phyloP scores from a whole-genome alignment of 2,329 filamentous ascomycete species.

The Colletotrichum musae region DNA sequence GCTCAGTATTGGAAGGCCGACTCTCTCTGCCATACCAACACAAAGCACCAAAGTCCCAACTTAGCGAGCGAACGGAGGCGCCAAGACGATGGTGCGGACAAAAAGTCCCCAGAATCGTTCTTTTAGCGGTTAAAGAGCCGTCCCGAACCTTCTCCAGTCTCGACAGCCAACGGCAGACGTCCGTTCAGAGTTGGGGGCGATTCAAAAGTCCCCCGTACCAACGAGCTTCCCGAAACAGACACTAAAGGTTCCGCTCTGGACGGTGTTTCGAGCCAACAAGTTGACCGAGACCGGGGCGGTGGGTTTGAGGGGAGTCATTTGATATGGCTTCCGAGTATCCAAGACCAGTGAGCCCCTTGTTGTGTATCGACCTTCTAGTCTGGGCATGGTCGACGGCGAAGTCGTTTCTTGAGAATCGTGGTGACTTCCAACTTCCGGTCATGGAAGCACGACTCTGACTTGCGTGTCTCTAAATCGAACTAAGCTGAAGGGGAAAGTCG shows the following conservation, averaged over 20 bases:
- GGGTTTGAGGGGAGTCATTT: background rate
- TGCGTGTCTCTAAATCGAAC: background rate
- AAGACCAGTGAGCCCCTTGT: background rate
- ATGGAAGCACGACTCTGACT: too few species aligned
- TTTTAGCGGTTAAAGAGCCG: background rate
- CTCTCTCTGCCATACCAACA: background rate
- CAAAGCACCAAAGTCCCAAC: background rate
- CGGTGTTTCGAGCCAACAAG: background rate
- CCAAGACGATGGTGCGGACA: background rate
- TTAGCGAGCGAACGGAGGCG: background rate
- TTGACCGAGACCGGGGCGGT: background rate
- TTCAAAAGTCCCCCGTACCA: background rate
- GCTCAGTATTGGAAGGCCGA: too few species aligned
- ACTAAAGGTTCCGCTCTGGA: background rate
- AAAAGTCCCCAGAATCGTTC: background rate
- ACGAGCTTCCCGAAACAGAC: background rate
- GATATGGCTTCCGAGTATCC: too few species aligned
- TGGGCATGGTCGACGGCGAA: background rate
- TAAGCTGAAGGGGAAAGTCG: too few species aligned
- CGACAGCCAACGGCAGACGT: background rate
- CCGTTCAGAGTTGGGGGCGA: background rate
- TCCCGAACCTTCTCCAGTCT: background rate
- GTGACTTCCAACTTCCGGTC: too few species aligned
- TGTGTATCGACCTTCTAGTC: constrained; percentile 14
- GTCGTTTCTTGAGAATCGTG: too few species aligned